Conservation (phyloP, 305 asterid species). For the Petunia hybrid region DNA sequence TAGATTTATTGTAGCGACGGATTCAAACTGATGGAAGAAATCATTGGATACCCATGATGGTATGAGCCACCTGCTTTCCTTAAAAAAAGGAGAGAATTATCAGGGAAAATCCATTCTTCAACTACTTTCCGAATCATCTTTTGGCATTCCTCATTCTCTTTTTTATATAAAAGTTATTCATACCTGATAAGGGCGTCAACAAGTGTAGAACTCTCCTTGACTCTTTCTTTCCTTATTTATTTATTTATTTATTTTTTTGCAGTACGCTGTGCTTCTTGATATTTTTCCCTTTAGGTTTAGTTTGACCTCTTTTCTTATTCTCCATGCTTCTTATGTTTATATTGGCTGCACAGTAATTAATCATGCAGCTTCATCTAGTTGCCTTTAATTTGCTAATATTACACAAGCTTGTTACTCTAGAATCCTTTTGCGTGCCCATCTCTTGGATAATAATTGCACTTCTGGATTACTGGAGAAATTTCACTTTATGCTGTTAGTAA, state of each 20-base stretch:
- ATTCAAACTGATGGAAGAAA: not conserved
- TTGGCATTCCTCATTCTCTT: not conserved
- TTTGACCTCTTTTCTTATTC: slow-evolving; percentile 14
- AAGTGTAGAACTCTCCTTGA: not conserved
- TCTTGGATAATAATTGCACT: not conserved
- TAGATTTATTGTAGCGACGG: not conserved
- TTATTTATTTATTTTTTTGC: not conserved
- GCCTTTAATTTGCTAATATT: not conserved
- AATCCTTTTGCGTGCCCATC: not conserved
- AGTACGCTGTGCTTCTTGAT: not conserved
- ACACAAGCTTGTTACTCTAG: not conserved
- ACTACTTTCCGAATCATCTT: not conserved
- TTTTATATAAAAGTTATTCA: not conserved
- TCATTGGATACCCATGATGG: not conserved
- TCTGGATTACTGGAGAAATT: slow-evolving; percentile 3
- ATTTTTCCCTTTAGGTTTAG: not conserved
- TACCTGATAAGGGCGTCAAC: not conserved
- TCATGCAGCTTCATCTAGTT: slow-evolving; percentile 2
- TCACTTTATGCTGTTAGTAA: not conserved
- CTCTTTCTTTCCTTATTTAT: no score
- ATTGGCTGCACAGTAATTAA: not conserved
- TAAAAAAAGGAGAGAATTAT: not conserved
- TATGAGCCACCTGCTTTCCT: not conserved
- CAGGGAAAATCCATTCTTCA: not conserved
- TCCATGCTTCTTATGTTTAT: slow-evolving; percentile 8